Evolutionary conservation across 1,139 yeast species (phyloP).

Genomic region (Blastobotrys aristatus): DNA sequence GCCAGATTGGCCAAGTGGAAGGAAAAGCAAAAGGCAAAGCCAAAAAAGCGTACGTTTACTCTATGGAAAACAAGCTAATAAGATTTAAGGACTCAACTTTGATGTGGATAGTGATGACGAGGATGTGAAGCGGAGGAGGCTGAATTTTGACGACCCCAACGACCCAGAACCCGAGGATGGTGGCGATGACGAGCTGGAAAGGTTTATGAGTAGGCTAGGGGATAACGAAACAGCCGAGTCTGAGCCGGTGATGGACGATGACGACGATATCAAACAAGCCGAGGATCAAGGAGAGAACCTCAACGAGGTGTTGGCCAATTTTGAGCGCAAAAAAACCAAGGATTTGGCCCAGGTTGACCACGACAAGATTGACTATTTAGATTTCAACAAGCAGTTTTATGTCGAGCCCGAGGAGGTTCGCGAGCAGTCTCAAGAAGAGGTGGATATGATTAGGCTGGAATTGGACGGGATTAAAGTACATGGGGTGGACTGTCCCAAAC

Average conservation of each 20-base stretch:
- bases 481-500: slow-evolving; percentile 58
- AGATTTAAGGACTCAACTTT: slow-evolving; percentile 1
- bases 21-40: slow-evolving; percentile 4
- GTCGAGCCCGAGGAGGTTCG: slow-evolving; percentile 55
- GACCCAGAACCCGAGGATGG: background rate
- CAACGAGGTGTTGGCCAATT: slow-evolving; percentile 30
- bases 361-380: slow-evolving; percentile 43
- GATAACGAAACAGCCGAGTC: slow-evolving; percentile 18
- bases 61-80: background rate
- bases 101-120: slow-evolving; percentile 11
- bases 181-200: slow-evolving; percentile 37
- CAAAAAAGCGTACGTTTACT: slow-evolving; percentile 7
- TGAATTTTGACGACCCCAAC: background rate
- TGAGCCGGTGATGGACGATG: slow-evolving; percentile 25
- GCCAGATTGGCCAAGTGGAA: slow-evolving; percentile 10
- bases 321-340: slow-evolving; percentile 40
- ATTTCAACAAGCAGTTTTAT: slow-evolving; percentile 62
- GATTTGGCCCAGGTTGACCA: slow-evolving; percentile 45
- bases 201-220: slow-evolving; percentile 32
- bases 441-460: slow-evolving; percentile 48
- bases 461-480: slow-evolving; percentile 61
- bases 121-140: background rate
- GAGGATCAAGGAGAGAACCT: slow-evolving; percentile 30
- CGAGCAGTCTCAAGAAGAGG: slow-evolving; percentile 46
- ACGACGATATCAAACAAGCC: slow-evolving; percentile 24